Conservation (phyloP, 768 basidiomycete genomes). For the Cystofilobasidium bisporidii region DNA sequence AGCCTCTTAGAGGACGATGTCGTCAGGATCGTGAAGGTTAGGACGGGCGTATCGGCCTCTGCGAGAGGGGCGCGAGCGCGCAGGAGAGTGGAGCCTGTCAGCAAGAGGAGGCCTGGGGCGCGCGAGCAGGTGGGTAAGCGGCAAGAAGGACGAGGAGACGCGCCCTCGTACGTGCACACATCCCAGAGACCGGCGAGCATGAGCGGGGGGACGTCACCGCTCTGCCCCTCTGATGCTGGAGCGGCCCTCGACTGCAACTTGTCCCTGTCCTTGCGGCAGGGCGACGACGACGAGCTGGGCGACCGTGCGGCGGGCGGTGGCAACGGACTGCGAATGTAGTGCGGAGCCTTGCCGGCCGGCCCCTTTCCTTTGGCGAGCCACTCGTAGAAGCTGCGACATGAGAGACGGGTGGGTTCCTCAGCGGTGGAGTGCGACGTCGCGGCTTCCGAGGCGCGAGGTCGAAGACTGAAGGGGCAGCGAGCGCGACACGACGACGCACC, state of each 20-base stretch:
- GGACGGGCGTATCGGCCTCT: slow-evolving; percentile 37
- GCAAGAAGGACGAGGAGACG: not conserved
- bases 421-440: not conserved
- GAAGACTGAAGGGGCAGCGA: not conserved
- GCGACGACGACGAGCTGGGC: not conserved
- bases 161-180: slow-evolving; percentile 43
- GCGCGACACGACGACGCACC: slow-evolving; percentile 44
- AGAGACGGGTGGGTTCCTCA: too few species aligned
- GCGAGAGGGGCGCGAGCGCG: not conserved
- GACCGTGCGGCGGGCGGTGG: not conserved
- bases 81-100: too few species aligned
- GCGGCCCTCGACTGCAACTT: not conserved
- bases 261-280: too few species aligned
- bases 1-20: slow-evolving; percentile 61
- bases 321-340: slow-evolving; percentile 12
- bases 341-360: slow-evolving; percentile 1
- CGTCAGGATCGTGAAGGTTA: slow-evolving; percentile 84
- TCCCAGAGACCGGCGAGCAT: slow-evolving; percentile 86
- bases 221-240: not conserved
- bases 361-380: slow-evolving; percentile 68
- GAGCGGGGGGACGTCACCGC: slow-evolving; percentile 43
- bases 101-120: too few species aligned
- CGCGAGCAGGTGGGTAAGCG: not conserved
- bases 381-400: slow-evolving; percentile 91
- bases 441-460: not conserved